A percentile compares a stretch with the other conserved stretches of the same genome.
Evolutionary conservation across 2,329 filamentous ascomycete species (phyloP).

Genomic region (Trichoderma koningii): DNA sequence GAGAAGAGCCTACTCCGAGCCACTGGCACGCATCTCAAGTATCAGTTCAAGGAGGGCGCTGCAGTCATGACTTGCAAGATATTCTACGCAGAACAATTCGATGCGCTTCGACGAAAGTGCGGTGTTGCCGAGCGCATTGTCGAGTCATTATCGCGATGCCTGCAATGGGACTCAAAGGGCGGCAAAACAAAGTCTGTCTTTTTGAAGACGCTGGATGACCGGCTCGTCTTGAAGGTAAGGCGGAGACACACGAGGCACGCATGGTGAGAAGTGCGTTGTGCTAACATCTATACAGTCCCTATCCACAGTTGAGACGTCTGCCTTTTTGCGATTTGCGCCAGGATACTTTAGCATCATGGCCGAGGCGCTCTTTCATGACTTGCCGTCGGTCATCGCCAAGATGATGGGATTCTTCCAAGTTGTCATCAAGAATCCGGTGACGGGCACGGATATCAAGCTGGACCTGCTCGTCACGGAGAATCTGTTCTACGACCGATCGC

Average conservation of each 20-base stretch:
- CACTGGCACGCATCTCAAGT: conserved; percentile 91
- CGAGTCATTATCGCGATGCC: conserved; percentile 89
- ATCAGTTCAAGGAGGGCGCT: conserved; percentile 91
- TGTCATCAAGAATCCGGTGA: conserved; percentile 90
- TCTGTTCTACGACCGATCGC: conserved; percentile 90
- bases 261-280: neutral
- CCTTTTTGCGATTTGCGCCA: conserved; percentile 92
- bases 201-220: conserved; percentile 91
- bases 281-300: conserved; percentile 61
- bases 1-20: conserved; percentile 82
- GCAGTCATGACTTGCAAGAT: conserved; percentile 97
- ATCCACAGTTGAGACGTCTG: conserved; percentile 86
- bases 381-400: conserved; percentile 96
- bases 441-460: conserved; percentile 90
- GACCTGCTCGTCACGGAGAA: conserved; percentile 97
- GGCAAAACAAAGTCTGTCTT: conserved; percentile 98
- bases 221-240: conserved; percentile 76
- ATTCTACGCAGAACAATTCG: conserved; percentile 97
- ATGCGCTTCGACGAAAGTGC: conserved; percentile 89
- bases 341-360: conserved; percentile 98
- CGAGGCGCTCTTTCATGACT: conserved; percentile 89
- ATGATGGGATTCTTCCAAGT: conserved; percentile 99
- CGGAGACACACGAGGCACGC: neutral
- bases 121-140: conserved; percentile 92
- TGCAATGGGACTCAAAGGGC: conserved; percentile 97